Conservation (phyloP, 176 grass and related monocot genomes). For the Poa pratensis region DNA sequence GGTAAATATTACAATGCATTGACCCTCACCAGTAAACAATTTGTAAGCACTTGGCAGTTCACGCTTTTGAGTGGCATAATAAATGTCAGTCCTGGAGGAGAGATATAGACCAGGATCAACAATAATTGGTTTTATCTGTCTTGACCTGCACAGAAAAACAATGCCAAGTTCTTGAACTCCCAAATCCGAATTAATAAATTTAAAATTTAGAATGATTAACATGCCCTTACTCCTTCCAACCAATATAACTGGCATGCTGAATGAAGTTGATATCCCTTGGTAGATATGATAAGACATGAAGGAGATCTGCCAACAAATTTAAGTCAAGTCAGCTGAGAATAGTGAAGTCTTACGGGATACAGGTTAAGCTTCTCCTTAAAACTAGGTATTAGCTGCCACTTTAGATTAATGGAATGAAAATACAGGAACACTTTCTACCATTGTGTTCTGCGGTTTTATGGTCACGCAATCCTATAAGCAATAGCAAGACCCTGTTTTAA, state of each 20-base stretch:
- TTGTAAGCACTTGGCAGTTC: constrained; percentile 78
- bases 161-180: constrained; percentile 32
- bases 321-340: not conserved
- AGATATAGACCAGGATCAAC: constrained; percentile 93
- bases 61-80: constrained; percentile 93
- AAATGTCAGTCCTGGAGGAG: constrained; percentile 79
- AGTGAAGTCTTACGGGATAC: not conserved
- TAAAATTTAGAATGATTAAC: constrained; percentile 19
- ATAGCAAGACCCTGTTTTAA: too few relatives aligned
- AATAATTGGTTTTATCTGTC: constrained; percentile 80
- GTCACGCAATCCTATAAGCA: too few relatives aligned
- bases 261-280: constrained; percentile 95
- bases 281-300: constrained; percentile 95
- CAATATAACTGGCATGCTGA: constrained; percentile 88
- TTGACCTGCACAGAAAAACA: constrained; percentile 56
- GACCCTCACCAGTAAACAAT: constrained; percentile 73
- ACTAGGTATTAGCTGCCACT: not conserved
- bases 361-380: not conserved
- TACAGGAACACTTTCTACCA: too few relatives aligned
- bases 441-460: too few relatives aligned
- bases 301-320: constrained; percentile 70
- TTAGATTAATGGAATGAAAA: too few relatives aligned
- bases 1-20: not conserved
- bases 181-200: not conserved
- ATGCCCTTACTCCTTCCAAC: constrained; percentile 87